Base-by-base conservation (phyloP, 768 basidiomycete species). In the Pleurotus eryngii region DNA sequence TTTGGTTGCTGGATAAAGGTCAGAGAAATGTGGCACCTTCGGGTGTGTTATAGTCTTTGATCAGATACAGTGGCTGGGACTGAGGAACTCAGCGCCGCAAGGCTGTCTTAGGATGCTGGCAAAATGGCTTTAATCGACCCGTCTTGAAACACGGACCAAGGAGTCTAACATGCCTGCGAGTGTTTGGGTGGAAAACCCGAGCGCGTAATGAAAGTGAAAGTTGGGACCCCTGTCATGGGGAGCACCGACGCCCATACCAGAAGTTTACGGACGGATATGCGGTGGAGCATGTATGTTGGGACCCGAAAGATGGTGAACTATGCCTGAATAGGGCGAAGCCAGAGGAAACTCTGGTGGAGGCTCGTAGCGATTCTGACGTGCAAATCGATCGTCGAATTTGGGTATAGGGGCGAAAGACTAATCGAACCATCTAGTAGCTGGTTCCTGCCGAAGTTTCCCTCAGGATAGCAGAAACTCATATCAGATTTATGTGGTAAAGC, bases 331-430 rank as follows among this genome's bases (percentile, higher is more conserved):
- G 86, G 86, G 86, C 80, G 85, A 89, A 90, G 89, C 87, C 89
- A 90, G 89, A 87, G 89, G 88, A 90, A 90, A 91, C 89, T 88
- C 88, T 90, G 89, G 87, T 90, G 88, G 88, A 90, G 86, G 89
- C 86, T 88, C 84, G 85, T 87, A 90, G 89, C 87, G 84, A 86
- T 91, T 90, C 89, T 91, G 89, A 90, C 86, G 86, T 90, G 89
- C 89, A 91, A 90, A 90, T 90, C 87, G 85, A 89, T 90, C 85
- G 88, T 90, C 85, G 78, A 88, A 90, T 86, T 88, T 89, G 88
- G 87, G 88, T 89, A 90, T 90, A 90, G 89, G 89, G 89, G 88
- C 85, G 86, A 90, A 90, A 90, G 89, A 90, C 89, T 87, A 89
- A 90, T 91, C 86, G 86, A 90, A 89, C 87, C 87, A 87, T 89